These are phyloP conservation scores for Tricholoma saponaceum DNA, from an alignment of 768 basidiomycete genomes.

Conservation along the genomic window DNA sequence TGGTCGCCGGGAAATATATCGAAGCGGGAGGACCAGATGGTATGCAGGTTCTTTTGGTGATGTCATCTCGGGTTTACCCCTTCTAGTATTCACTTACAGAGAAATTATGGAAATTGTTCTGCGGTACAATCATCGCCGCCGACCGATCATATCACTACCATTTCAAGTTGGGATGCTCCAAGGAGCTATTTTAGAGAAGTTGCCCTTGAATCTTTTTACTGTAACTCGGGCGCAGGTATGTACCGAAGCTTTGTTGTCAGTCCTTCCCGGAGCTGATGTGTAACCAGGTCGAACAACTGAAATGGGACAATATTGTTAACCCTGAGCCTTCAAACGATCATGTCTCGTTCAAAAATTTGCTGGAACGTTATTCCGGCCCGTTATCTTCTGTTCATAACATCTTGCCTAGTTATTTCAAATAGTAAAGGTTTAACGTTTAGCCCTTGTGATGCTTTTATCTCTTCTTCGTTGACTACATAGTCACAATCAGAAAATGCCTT, in stretches of 20 bases:
- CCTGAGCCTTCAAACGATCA: conserved; percentile 22
- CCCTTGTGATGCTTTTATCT: neutral
- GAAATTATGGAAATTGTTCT: conserved; percentile 66
- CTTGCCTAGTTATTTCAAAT: conserved; percentile 48
- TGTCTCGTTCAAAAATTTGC: conserved; percentile 32
- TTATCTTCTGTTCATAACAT: conserved; percentile 49
- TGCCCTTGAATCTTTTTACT: conserved; percentile 65
- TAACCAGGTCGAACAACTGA: conserved; percentile 58
- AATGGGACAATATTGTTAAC: conserved; percentile 52
- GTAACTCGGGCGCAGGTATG: conserved; percentile 65
- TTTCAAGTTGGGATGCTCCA: conserved; percentile 62
- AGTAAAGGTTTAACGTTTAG: neutral
- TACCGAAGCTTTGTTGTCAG: neutral
- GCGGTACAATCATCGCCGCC: conserved; percentile 42
- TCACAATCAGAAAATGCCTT: too few relatives aligned
- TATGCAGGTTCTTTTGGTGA: conserved; percentile 9
- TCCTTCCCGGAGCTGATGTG: neutral
- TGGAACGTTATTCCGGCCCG: conserved; percentile 33
- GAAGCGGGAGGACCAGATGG: conserved; percentile 38
- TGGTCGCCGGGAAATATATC: conserved; percentile 48
- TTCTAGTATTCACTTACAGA: conserved; percentile 59
- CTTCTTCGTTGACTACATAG: neutral
- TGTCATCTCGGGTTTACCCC: neutral
- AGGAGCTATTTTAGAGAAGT: conserved; percentile 55
- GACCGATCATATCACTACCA: conserved; percentile 63